Percentiles rank a stretch among this genome's conserved stretches.
Conservation (phyloP, 1,139 yeast species). For the Saccharomycopsis hybrid region DNA sequence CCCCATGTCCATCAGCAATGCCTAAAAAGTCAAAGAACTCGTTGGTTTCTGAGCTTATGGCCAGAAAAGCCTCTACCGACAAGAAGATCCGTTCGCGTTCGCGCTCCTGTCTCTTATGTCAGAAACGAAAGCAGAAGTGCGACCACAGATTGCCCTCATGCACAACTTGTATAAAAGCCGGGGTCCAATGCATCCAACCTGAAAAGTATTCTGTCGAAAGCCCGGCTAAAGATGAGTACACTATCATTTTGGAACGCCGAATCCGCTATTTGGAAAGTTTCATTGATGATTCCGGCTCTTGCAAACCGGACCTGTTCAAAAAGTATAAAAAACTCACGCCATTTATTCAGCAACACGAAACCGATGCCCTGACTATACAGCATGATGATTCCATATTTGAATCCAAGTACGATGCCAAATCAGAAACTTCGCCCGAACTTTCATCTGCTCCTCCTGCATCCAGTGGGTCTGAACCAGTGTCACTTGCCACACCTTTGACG, state of each 20-base stretch:
- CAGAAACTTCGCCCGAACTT: background rate
- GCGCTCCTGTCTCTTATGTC: constrained; percentile 45
- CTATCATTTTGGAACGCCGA: constrained; percentile 44
- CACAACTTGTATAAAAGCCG: constrained; percentile 54
- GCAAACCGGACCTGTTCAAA: constrained; percentile 29
- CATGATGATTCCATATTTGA: constrained; percentile 16
- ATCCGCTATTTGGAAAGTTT: constrained; percentile 42
- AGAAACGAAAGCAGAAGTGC: constrained; percentile 49
- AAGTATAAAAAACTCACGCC: constrained; percentile 40
- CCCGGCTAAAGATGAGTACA: constrained; percentile 44
- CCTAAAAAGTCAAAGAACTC: constrained; percentile 13
- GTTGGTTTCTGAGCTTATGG: constrained; percentile 17
- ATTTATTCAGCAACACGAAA: constrained; percentile 23
- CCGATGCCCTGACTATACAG: background rate
- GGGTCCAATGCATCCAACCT: constrained; percentile 51
- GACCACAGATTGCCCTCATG: constrained; percentile 56
- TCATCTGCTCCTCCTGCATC: background rate
- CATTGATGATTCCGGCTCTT: constrained; percentile 28
- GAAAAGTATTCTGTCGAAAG: constrained; percentile 41
- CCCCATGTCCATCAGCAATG: constrained; percentile 2
- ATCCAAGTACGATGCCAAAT: background rate
- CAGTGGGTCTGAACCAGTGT: background rate
- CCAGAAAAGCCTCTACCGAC: constrained; percentile 15
- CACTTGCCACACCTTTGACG: background rate
- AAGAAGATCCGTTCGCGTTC: constrained; percentile 37